Evolutionary conservation across 2,329 filamentous ascomycete genomes (phyloP).

Genomic region (Neonectria ditissima): DNA sequence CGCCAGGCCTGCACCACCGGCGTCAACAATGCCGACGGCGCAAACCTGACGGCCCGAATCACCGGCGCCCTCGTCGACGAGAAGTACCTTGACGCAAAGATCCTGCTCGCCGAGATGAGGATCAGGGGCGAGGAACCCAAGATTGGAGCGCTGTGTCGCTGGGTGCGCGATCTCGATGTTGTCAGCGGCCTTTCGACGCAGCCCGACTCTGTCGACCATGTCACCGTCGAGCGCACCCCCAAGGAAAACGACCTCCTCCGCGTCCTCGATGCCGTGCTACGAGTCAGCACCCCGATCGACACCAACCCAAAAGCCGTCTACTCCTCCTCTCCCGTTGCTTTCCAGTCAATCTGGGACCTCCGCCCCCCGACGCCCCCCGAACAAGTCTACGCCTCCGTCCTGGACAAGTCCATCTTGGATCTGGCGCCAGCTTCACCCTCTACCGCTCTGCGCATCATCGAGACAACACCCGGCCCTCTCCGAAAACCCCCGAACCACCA

Average conservation of each 20-base stretch:
- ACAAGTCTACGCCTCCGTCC: slow-evolving; percentile 67
- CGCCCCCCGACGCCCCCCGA: slow-evolving; percentile 56
- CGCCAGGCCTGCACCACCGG: slow-evolving; percentile 76
- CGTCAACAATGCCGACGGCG: slow-evolving; percentile 67
- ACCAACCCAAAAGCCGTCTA: slow-evolving; percentile 52
- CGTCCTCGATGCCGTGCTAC: slow-evolving; percentile 73
- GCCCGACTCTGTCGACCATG: slow-evolving; percentile 48
- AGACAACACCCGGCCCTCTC: slow-evolving; percentile 68
- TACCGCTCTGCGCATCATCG: slow-evolving; percentile 66
- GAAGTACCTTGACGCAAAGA: slow-evolving; percentile 72
- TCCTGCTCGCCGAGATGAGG: slow-evolving; percentile 77
- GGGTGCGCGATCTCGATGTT: slow-evolving; percentile 78
- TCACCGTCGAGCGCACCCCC: slow-evolving; percentile 50
- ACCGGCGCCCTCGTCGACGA: slow-evolving; percentile 74
- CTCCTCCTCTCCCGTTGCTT: slow-evolving; percentile 62
- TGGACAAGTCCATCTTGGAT: slow-evolving; percentile 66
- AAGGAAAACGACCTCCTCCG: slow-evolving; percentile 67
- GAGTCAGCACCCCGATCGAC: slow-evolving; percentile 73
- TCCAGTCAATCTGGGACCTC: slow-evolving; percentile 72
- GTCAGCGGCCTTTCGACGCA: slow-evolving; percentile 73
- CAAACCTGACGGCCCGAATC: slow-evolving; percentile 74
- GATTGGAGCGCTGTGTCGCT: slow-evolving; percentile 76
- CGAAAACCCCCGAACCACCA: slow-evolving; percentile 77
- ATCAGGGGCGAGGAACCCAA: slow-evolving; percentile 74
- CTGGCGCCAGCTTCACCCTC: slow-evolving; percentile 52